Base-by-base conservation (phyloP, 805 yeast genomes). In the Zygoascus flipseniorum region DNA sequence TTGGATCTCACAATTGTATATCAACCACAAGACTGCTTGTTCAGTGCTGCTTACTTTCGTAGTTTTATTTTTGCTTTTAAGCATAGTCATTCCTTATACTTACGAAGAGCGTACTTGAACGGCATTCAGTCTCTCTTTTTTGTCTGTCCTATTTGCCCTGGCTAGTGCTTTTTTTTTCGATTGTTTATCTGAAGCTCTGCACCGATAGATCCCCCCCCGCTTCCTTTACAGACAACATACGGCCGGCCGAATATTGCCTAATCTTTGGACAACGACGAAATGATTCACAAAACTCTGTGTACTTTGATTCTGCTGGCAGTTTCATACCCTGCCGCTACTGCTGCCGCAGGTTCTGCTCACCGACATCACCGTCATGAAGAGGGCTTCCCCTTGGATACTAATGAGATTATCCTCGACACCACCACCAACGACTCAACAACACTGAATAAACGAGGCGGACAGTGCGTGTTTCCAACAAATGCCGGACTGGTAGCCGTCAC, bases 401-500 rank as follows among this genome's bases (percentile, higher is more conserved):
- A 31, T 41, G 47, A 49, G n/a, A 41, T 49, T 11, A 26, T 42
- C 8, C 32, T 42, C 13, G 52, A 39, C 35, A 42, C 28, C 8
- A 49, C 35, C n/a, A 9, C 28, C 5, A n/a, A 11, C 50, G 10
- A 47, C 44, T 18, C 28, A 26, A 5, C 9, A 8, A 14, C 28
- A 11, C 31, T 46, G 18, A 11, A 31, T 23, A 58, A 60, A 52
- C 55, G 63, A 5, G 53, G 55, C 10, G 60, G 60, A 19, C 56
- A 56, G 20, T 88, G 96, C 70, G 59, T 77, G 2, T 87, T 89
- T 71, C 96, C 96, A 37, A 58, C 76, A 23, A 72, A 77, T 60
- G 73, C 73, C 26, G 89, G 89, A 8, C 74, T 89, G 62, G 92
- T 89, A 16, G 72, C 82, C 2, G 84, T 88, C 50, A 82, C 88